A percentile compares a stretch with the other conserved stretches of the same genome.
phyloP scores from a whole-genome alignment of 1,139 yeast species.

The Blastobotrys buckinghamii region DNA sequence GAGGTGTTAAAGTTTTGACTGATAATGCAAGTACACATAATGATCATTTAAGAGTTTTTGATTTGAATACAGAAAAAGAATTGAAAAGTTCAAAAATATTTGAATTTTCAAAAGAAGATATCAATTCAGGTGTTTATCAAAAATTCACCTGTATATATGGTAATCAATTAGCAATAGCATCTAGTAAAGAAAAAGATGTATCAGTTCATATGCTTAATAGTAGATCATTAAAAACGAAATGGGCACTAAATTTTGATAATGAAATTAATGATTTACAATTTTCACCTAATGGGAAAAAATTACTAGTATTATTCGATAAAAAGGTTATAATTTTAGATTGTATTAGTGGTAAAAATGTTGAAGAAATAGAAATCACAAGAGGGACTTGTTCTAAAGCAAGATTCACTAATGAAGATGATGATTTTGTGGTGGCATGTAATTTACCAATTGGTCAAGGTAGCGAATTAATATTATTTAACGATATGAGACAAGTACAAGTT shows the following conservation, averaged over 20 bases:
- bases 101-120: constrained; percentile 38
- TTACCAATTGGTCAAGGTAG: constrained; percentile 25
- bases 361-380: constrained; percentile 17
- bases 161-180: constrained; percentile 21
- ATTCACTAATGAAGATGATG: constrained; percentile 46
- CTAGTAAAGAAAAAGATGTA: constrained; percentile 20
- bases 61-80: constrained; percentile 32
- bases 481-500: constrained; percentile 17
- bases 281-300: constrained; percentile 20
- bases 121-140: constrained; percentile 19
- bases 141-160: constrained; percentile 23
- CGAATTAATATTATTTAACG: constrained; percentile 28
- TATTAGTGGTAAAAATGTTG: constrained; percentile 20
- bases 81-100: constrained; percentile 27
- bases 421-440: constrained; percentile 53
- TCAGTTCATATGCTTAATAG: constrained; percentile 17
- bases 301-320: constrained; percentile 22
- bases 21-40: constrained; percentile 55
- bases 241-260: constrained; percentile 1
- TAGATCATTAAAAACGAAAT: constrained; percentile 11
- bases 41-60: constrained; percentile 66
- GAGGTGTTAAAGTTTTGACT: constrained; percentile 36
- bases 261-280: constrained; percentile 23
- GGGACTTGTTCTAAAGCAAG: constrained; percentile 50
- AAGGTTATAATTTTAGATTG: constrained; percentile 21